Evolutionary conservation across 768 basidiomycete genomes (phyloP).

Genomic region (Mycena olivaceomarginata): DNA sequence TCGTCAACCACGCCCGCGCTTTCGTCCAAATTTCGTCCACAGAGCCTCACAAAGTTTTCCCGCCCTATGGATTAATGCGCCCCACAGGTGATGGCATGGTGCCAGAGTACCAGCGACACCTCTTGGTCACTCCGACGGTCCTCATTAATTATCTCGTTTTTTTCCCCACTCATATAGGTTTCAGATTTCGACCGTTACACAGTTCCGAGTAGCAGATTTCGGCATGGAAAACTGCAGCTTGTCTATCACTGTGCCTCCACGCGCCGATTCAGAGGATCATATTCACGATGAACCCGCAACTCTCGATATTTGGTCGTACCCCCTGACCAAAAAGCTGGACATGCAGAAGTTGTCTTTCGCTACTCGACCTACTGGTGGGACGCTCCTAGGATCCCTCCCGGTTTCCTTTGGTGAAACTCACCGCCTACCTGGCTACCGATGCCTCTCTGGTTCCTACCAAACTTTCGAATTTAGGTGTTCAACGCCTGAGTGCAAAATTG

Average conservation of each 20-base stretch:
- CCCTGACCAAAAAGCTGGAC: constrained; percentile 33
- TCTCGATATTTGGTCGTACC: constrained; percentile 34
- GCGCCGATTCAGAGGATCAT: constrained; percentile 23
- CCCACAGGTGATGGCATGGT: constrained; percentile 37
- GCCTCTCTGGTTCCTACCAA: constrained; percentile 36
- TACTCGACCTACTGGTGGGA: constrained; percentile 33
- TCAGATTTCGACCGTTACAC: constrained; percentile 52
- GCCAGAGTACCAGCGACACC: constrained; percentile 38
- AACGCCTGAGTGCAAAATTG: constrained; percentile 35
- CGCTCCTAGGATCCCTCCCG: constrained; percentile 27
- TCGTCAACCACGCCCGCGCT: constrained; percentile 40
- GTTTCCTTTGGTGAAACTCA: constrained; percentile 38
- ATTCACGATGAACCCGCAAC: constrained; percentile 31
- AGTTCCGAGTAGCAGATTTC: constrained; percentile 54
- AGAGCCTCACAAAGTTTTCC: constrained; percentile 36
- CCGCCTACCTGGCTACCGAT: constrained; percentile 34
- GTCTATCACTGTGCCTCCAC: constrained; percentile 45
- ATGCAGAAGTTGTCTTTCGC: constrained; percentile 39
- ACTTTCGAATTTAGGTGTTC: constrained; percentile 41
- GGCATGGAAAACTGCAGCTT: constrained; percentile 55
- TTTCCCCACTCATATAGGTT: background rate
- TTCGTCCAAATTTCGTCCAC: constrained; percentile 40
- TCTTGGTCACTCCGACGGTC: constrained; percentile 36
- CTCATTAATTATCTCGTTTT: background rate
- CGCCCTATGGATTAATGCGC: constrained; percentile 37